These are phyloP conservation scores for Sisymbrium altissimum DNA, from an alignment of 345 rosid genomes.

Conservation along the genomic window DNA sequence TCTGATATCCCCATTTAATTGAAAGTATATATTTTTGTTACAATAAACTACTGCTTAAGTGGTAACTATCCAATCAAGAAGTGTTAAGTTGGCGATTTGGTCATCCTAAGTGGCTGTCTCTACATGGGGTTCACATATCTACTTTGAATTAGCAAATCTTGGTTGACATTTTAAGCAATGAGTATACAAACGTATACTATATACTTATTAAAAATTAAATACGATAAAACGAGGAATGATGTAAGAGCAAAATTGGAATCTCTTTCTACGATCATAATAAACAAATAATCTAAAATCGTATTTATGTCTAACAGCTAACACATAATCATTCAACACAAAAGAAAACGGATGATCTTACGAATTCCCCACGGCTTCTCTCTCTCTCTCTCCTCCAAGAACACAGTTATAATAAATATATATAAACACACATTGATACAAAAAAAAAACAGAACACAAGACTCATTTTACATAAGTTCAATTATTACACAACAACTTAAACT, in stretches of 20 bases:
- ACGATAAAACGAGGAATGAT: neutral
- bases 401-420: neutral
- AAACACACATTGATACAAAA: conserved; percentile 5
- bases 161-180: conserved; percentile 24
- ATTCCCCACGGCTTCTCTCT: conserved; percentile 21
- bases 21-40: neutral
- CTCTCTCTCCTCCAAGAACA: neutral
- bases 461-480: neutral
- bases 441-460: neutral
- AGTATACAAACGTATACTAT: neutral
- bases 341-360: conserved; percentile 22
- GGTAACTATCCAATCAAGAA: conserved; percentile 1
- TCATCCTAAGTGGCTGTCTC: conserved; percentile 22
- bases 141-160: conserved; percentile 12
- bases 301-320: conserved; percentile 17
- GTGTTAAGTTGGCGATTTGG: conserved; percentile 20
- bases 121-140: conserved; percentile 24
- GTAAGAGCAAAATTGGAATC: neutral
- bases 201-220: neutral
- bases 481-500: conserved; percentile 4
- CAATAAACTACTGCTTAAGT: neutral
- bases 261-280: neutral
- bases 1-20: neutral
- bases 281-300: neutral
- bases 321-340: neutral